Base-by-base conservation (phyloP, 495 filamentous ascomycete species). In the Talaromyces nanjingensis region DNA sequence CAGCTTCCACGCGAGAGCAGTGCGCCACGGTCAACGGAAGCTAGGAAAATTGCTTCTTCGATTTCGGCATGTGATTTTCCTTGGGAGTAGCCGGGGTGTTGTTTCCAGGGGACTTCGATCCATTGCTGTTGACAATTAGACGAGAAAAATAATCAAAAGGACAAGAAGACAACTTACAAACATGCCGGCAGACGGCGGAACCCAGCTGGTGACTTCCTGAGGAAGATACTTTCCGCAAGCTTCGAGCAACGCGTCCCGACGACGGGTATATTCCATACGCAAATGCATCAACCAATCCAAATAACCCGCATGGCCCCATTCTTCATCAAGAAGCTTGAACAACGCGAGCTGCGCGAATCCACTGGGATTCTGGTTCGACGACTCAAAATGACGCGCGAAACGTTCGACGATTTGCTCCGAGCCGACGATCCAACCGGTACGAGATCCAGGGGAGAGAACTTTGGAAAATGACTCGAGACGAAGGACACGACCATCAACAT, bases 251-350 rank as follows among this genome's bases (percentile, higher is more conserved):
- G 84, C 80, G 68, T 97, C 83, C 39, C 94, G 76, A 47, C 93
- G 83, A 64, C 77, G 73, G 18, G 93, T 94, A 69, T 98, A 98
- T 72, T 91, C 83, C 71, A 87, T 71, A n/a, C 92, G 83, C 59
- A 98, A 73, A 68, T 90, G 77, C 67, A 96, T 90, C 71, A 98
- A 76, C 94, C 94, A 98, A 68, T 90, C 82, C 11, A 98, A 69
- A 71, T 90, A 98, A 0, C 96, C 94, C n/a, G 80, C 78, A 71
- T 98, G 94, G 24, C 93, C 94, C 94, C 94, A 98, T 59, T 85
- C 83, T 73, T 97, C 92, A 62, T 98, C 94, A 7, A 98, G 79
- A 64, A 98, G 81, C 76, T 94, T 96, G 77, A 86, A 93, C 62
- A 98, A 72, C 7, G 93, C 77, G 24, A 94, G 76, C 76, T 98